phyloP scores from a whole-genome alignment of 805 yeast genomes.

The Saccharomycopsis malanga region DNA sequence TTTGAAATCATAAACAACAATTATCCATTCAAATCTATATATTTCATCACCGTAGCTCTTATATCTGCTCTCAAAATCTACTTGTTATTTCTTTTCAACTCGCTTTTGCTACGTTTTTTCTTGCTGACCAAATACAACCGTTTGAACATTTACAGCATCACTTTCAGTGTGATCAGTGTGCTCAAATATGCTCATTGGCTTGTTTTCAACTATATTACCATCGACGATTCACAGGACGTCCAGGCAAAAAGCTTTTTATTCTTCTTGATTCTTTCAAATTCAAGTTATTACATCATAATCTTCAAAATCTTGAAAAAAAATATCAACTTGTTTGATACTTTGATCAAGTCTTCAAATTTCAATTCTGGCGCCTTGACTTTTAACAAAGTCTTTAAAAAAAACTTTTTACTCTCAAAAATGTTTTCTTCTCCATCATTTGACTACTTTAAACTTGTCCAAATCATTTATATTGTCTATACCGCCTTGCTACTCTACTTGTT shows the following conservation, averaged over 20 bases:
- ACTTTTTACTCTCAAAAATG: neutral
- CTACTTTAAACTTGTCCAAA: slow-evolving; percentile 3
- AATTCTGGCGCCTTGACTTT: slow-evolving; percentile 6
- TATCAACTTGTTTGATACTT: slow-evolving; percentile 9
- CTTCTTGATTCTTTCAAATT: slow-evolving; percentile 7
- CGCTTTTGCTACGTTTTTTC: slow-evolving; percentile 6
- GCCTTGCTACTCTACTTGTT: slow-evolving; percentile 9
- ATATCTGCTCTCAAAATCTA: slow-evolving; percentile 8
- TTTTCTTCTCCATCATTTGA: neutral
- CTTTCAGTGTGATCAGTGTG: neutral
- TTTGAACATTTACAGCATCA: slow-evolving; percentile 1
- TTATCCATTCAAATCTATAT: slow-evolving; percentile 14
- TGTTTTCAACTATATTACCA: slow-evolving; percentile 6
- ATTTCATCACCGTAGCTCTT: slow-evolving; percentile 9
- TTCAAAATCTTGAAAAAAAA: slow-evolving; percentile 14
- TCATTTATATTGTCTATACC: slow-evolving; percentile 10
- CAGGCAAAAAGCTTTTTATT: slow-evolving; percentile 13
- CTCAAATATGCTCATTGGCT: slow-evolving; percentile 10
- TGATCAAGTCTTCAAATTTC: slow-evolving; percentile 17
- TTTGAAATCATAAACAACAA: slow-evolving; percentile 19
- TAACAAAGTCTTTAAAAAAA: slow-evolving; percentile 8
- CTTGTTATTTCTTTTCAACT: neutral
- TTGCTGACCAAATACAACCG: slow-evolving; percentile 2
- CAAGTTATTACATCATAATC: slow-evolving; percentile 7
- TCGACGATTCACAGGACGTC: slow-evolving; percentile 17